Evolutionary conservation across 768 basidiomycete genomes (phyloP), one percentile per base, ranked within the genome.

Genomic region (Lentinula sp.): DNA sequence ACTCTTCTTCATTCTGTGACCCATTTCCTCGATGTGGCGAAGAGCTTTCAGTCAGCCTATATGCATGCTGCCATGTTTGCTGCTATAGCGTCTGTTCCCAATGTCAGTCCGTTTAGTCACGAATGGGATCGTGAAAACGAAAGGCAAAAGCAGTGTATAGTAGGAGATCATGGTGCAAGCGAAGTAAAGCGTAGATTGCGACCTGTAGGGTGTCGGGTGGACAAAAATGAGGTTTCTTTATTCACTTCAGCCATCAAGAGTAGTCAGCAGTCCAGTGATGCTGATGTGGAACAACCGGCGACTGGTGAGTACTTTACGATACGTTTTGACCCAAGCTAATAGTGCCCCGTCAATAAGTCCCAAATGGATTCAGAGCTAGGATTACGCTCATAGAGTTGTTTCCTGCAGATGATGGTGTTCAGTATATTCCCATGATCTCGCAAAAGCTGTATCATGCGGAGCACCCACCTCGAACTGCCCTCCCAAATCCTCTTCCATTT

Each of bases 11-110:
- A 45, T 50, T 59, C 57, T 4, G 18, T 59, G 46, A 16, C 57
- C 31, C 45, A 50, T 35, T 46, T 59, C 11, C 70, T 86, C 45
- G 80, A 78, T 66, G 72, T 81, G 0, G 86, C 84, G 6, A 78
- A 78, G 61, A 79, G 79, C 10, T 74, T 88, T 65, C 86, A 88
- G 69, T 75, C 73, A 18, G 83, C 80, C 39, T 87, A 86, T 64
- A 78, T 86, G 62, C 71, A 75, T 49, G 80, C 83, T 35, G 78
- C 84, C 5, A 70, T 81, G 68, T 82, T 82, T 69, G 70, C 78
- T 32, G 75, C 78, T 59, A 74, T 64, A 68, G 67, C 66, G 68
- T 48, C 59, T 70, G 50, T 61, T 74, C 66, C 63, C 65, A 65
- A 35, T 61, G 57, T 61, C 53, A 34, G 56, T 21, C 5, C 32